Evolutionary conservation across 371 early-diverging fungal species (phyloP), one percentile per base, ranked within the genome.

Genomic region (Mucor irregularis): DNA sequence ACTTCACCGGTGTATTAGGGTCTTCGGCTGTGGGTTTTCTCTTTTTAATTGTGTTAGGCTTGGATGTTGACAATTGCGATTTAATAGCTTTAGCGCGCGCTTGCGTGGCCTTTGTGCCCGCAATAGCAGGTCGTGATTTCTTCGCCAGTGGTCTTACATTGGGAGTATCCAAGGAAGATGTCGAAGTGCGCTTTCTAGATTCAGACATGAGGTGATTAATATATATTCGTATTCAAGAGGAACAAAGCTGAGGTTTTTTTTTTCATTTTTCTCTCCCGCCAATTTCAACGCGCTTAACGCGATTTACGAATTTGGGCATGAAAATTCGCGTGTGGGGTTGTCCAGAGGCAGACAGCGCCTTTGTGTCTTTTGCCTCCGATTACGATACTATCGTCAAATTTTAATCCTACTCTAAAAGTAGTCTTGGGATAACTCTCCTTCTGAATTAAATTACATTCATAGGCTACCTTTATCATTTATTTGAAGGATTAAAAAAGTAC

Each of bases 81-180:
- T 35, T 48, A 9, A 64, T 55, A 10, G 65, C 65, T 42, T 56
- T 43, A 11, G 55, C 65, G 26, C 65, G 59, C 24, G 65, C 65
- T 30, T 54, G 40, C 10, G 65, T 59, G 5, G 65, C 65, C 21
- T 59, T 64, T 40, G 65, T 64, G 3, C 28, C 54, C 5, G 26
- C 38, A 13, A 64, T 47, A 11, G 46, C 6, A 5, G 58, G 59
- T 10, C 31, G 25, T 22, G n/a, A 0, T 3, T n/a, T n/a, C n/a
- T n/a, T n/a, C n/a, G 29, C 43, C 35, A 16, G 7, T 42, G 31
- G 55, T 33, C 50, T 49, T 21, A 17, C 11, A 1, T 38, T 40
- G 24, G 30, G 43, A 33, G 24, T 22, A 1, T 26, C 3, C 2
- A 50, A 10, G 21, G 49, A 19, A 11, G 62, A 6, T 21, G 10